Conservation (phyloP, 805 yeast species). For the Schizosaccharomyces octosporus region DNA sequence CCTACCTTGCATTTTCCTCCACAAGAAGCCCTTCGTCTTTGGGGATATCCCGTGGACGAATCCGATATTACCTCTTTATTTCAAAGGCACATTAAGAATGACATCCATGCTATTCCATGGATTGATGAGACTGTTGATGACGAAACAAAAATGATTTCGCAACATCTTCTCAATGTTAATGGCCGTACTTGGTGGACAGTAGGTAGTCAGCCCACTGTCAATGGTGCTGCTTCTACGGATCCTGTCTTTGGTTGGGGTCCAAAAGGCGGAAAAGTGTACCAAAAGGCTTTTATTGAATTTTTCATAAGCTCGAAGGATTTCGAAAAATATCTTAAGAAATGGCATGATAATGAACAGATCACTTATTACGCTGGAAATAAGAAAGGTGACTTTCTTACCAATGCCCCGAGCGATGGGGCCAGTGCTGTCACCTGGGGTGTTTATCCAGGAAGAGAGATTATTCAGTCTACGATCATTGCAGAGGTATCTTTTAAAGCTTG, state of each 20-base stretch:
- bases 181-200: conserved; percentile 48
- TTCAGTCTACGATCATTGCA: conserved; percentile 81
- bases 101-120: conserved; percentile 64
- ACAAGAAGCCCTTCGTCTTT: conserved; percentile 52
- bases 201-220: conserved; percentile 89
- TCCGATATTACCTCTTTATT: conserved; percentile 41
- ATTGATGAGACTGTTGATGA: conserved; percentile 52
- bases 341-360: conserved; percentile 23
- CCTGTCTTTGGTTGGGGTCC: conserved; percentile 97
- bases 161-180: conserved; percentile 60
- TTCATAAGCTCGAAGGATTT: conserved; percentile 54
- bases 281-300: conserved; percentile 80
- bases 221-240: conserved; percentile 56
- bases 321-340: conserved; percentile 31
- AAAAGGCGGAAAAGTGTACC: conserved; percentile 61
- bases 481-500: conserved; percentile 84
- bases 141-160: conserved; percentile 83
- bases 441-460: conserved; percentile 68
- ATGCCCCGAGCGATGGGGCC: conserved; percentile 21
- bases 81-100: conserved; percentile 44
- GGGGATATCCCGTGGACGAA: conserved; percentile 56
- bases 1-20: conserved; percentile 52
- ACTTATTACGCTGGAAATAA: conserved; percentile 58
- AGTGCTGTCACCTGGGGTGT: conserved; percentile 92
- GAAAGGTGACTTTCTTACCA: conserved; percentile 32